Conservation (phyloP, 2,329 filamentous ascomycete genomes). For the Graphilbum fragrans region DNA sequence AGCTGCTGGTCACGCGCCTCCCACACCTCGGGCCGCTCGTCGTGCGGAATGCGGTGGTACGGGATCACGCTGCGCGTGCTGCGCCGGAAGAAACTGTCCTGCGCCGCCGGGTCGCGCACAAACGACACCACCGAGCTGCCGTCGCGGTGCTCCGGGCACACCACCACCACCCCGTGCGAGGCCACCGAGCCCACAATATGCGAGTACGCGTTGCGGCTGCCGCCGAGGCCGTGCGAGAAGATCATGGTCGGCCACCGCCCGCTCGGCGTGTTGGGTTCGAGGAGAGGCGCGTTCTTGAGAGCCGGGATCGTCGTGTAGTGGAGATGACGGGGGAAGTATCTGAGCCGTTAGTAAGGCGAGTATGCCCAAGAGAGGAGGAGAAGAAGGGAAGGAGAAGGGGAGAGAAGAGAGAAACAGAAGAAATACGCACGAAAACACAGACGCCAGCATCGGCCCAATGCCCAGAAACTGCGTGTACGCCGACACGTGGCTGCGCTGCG, state of each 20-base stretch:
- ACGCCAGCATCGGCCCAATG: constrained; percentile 42
- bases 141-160: constrained; percentile 75
- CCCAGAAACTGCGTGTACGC: constrained; percentile 71
- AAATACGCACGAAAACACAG: constrained; percentile 44
- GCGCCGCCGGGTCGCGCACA: constrained; percentile 48
- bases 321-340: constrained; percentile 57
- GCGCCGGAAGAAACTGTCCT: constrained; percentile 22
- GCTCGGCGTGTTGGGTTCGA: constrained; percentile 31
- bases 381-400: neutral
- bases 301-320: constrained; percentile 64
- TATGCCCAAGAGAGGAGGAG: neutral
- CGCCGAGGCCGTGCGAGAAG: constrained; percentile 78
- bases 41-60: constrained; percentile 47
- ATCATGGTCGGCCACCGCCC: constrained; percentile 68
- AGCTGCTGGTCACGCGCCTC: constrained; percentile 58
- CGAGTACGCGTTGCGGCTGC: constrained; percentile 75
- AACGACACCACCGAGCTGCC: constrained; percentile 66
- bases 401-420: too few relatives aligned
- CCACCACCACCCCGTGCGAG: constrained; percentile 67
- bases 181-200: constrained; percentile 67
- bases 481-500: constrained; percentile 61
- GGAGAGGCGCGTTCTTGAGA: constrained; percentile 56
- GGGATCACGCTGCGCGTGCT: constrained; percentile 25
- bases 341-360: constrained; percentile 17
- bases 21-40: constrained; percentile 52